Evolutionary conservation across 352 stramenopile genomes (phyloP).

Genomic region (Elongisporangium anandrum): DNA sequence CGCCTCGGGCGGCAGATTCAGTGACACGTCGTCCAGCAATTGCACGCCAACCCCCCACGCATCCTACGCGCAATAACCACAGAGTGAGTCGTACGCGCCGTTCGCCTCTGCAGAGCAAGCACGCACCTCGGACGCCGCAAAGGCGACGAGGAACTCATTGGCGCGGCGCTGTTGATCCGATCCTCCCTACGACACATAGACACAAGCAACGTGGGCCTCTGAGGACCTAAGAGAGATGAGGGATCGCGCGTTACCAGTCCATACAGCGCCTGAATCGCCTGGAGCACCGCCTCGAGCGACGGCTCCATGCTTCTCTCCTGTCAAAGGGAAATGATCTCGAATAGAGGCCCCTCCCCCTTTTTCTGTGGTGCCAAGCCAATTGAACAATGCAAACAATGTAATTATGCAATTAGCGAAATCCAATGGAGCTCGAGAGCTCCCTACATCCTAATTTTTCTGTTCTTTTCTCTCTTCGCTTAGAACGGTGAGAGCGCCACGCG

Average conservation of each 20-base stretch:
- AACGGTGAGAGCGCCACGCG: conserved; percentile 6
- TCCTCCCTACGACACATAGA: conserved; percentile 40
- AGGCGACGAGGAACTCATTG: conserved; percentile 62
- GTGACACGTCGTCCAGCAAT: conserved; percentile 42
- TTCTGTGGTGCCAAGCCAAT: too few relatives aligned
- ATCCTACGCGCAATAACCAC: conserved; percentile 7
- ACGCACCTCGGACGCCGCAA: conserved; percentile 40
- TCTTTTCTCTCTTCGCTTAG: conserved; percentile 2
- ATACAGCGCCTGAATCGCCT: conserved; percentile 57
- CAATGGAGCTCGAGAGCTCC: background rate
- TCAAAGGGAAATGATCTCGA: background rate
- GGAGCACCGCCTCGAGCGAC: conserved; percentile 38
- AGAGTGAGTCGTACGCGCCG: too few relatives aligned
- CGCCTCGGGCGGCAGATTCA: conserved; percentile 36
- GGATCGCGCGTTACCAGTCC: conserved; percentile 31
- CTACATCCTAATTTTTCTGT: conserved; percentile 1
- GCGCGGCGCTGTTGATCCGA: conserved; percentile 53
- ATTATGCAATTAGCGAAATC: background rate
- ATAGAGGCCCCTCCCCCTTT: background rate
- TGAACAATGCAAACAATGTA: background rate
- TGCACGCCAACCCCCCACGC: conserved; percentile 49
- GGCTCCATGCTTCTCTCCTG: conserved; percentile 15
- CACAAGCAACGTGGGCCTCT: background rate
- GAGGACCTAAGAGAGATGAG: background rate
- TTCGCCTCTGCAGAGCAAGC: too few relatives aligned